phyloP scores from a whole-genome alignment of 768 basidiomycete genomes.

The Lentinula guzmanii region DNA sequence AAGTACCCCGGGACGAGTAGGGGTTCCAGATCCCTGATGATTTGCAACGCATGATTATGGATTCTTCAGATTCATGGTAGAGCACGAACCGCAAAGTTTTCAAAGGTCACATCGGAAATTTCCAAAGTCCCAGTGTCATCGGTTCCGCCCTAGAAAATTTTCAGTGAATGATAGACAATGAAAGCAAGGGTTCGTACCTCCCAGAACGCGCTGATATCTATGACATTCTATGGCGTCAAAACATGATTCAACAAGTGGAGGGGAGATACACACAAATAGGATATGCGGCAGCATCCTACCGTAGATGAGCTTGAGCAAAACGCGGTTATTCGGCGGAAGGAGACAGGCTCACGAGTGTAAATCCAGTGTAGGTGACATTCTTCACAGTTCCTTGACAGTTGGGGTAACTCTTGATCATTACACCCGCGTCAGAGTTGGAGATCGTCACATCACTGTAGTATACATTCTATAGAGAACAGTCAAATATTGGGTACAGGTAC shows the following conservation, averaged over 20 bases:
- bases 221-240: background rate
- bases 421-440: slow-evolving; percentile 17
- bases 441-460: slow-evolving; percentile 15
- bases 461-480: slow-evolving; percentile 10
- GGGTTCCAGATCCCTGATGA: slow-evolving; percentile 14
- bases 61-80: too few species aligned
- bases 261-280: slow-evolving; percentile 7
- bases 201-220: slow-evolving; percentile 15
- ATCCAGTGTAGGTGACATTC: slow-evolving; percentile 15
- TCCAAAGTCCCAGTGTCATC: slow-evolving; percentile 10
- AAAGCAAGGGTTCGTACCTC: background rate
- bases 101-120: slow-evolving; percentile 12
- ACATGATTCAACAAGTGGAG: background rate
- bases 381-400: slow-evolving; percentile 16
- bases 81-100: slow-evolving; percentile 4
- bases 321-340: background rate
- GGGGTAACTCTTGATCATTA: slow-evolving; percentile 18
- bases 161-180: background rate
- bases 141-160: background rate
- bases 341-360: slow-evolving; percentile 9
- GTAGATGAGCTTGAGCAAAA: background rate
- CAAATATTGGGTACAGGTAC: background rate
- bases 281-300: background rate
- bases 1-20: slow-evolving; percentile 15
- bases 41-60: too few species aligned